These are phyloP conservation scores for Cicer arietinum DNA, from an alignment of 306 rosid genomes.

Conservation along the genomic window DNA sequence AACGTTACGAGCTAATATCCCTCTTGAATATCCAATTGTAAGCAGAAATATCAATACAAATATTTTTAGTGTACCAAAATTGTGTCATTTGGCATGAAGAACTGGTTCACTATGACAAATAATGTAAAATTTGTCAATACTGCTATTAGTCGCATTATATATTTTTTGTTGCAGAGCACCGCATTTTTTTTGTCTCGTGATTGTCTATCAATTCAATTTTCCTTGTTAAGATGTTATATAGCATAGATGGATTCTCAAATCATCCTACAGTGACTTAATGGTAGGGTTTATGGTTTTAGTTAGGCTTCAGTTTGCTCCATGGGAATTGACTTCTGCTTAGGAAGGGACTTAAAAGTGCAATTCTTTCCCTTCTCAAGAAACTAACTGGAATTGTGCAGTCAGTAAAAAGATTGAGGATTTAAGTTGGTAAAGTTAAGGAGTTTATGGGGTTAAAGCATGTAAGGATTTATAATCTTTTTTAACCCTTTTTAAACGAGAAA, in stretches of 20 bases:
- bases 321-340: constrained; percentile 31
- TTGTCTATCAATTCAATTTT: constrained; percentile 22
- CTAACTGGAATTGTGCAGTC: constrained; percentile 21
- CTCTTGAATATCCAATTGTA: not conserved
- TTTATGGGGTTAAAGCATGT: constrained; percentile 19
- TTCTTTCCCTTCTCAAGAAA: constrained; percentile 11
- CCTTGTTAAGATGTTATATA: constrained; percentile 25
- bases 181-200: constrained; percentile 20
- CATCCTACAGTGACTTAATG: constrained; percentile 21
- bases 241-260: constrained; percentile 11
- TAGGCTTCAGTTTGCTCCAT: constrained; percentile 27
- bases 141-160: constrained; percentile 5
- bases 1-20: constrained; percentile 1
- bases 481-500: constrained; percentile 8
- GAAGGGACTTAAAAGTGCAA: constrained; percentile 32
- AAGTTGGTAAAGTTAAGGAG: constrained; percentile 29
- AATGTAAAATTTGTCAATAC: constrained; percentile 9
- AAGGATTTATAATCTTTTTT: constrained; percentile 20
- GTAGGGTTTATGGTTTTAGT: constrained; percentile 26
- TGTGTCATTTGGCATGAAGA: constrained; percentile 25
- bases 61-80: constrained; percentile 16
- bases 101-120: constrained; percentile 25
- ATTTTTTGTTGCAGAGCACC: constrained; percentile 3
- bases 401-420: constrained; percentile 32
- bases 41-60: not conserved